Percentiles rank a stretch among this genome's conserved stretches.
These are phyloP conservation scores for Sherardia arvensis DNA, from an alignment of 257 asterid species.

Conservation along the genomic window DNA sequence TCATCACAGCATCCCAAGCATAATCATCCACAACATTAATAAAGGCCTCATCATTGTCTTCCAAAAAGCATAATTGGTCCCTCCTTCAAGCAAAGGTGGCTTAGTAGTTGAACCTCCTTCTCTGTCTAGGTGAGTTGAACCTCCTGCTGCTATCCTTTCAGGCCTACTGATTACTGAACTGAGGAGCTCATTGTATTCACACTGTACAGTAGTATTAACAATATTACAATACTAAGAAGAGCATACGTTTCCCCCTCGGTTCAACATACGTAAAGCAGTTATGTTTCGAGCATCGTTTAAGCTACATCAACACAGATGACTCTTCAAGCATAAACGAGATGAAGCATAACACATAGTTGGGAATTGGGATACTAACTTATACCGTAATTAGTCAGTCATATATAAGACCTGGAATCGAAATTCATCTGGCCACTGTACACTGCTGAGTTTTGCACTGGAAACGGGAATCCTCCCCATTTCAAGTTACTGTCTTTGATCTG, in stretches of 20 bases:
- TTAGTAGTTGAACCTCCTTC: no score
- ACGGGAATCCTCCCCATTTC: not conserved
- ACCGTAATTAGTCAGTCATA: not conserved
- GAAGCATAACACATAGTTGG: not conserved
- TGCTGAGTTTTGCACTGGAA: conserved; percentile 4
- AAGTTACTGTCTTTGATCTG: not conserved
- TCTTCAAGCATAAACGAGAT: no score
- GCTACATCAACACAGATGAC: not conserved
- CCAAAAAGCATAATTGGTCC: no score
- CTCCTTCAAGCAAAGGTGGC: no score
- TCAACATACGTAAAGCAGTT: not conserved
- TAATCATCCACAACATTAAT: no score
- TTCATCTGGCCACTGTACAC: not conserved
- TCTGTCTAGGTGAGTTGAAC: no score
- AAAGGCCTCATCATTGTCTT: no score
- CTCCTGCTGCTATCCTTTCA: no score
- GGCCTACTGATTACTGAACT: not conserved
- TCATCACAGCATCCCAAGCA: no score
- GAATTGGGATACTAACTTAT: not conserved
- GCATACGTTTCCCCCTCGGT: not conserved
- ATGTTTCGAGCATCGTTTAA: not conserved
- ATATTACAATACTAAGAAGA: not conserved
- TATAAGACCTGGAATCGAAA: not conserved
- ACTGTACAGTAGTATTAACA: not conserved
- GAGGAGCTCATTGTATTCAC: not conserved